Evolutionary conservation across 2,329 filamentous ascomycete species (phyloP).

Genomic region (Colletotrichum graminicola): DNA sequence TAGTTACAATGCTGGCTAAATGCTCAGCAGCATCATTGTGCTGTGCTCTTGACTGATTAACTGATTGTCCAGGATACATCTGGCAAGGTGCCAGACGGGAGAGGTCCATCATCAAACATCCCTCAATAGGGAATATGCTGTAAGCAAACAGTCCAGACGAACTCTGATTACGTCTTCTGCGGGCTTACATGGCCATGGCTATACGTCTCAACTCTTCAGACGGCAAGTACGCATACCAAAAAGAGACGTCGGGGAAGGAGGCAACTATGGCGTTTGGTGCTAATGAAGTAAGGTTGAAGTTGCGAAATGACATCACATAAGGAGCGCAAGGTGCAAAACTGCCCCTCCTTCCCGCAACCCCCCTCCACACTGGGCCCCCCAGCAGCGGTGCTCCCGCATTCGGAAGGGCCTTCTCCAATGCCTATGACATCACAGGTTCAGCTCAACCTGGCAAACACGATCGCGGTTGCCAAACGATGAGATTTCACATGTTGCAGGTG

Average conservation of each 20-base stretch:
- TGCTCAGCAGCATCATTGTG: neutral
- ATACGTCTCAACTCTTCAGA: constrained; percentile 27
- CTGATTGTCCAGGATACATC: neutral
- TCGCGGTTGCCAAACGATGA: constrained; percentile 33
- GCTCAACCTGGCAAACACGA: constrained; percentile 20
- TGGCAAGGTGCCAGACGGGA: constrained; percentile 9
- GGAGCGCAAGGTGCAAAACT: constrained; percentile 14
- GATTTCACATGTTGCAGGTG: constrained; percentile 32
- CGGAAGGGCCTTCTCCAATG: constrained; percentile 24
- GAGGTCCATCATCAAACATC: constrained; percentile 26
- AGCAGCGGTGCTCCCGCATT: constrained; percentile 7
- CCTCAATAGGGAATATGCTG: constrained; percentile 1
- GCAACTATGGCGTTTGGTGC: constrained; percentile 17
- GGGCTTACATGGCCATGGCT: constrained; percentile 31
- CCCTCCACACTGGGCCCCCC: constrained; percentile 22
- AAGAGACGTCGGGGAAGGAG: constrained; percentile 12
- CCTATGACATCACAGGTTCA: constrained; percentile 38
- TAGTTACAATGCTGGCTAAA: neutral
- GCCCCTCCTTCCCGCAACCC: constrained; percentile 29
- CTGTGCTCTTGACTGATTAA: neutral
- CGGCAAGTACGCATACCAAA: neutral
- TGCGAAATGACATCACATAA: constrained; percentile 38
- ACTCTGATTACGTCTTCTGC: constrained; percentile 32
- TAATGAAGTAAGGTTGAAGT: constrained; percentile 8
- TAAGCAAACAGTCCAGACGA: constrained; percentile 1